A percentile compares a stretch with the other conserved stretches of the same genome.
Evolutionary conservation across 2,329 filamentous ascomycete genomes (phyloP).

Genomic region (Ilyonectria mors-panacis): DNA sequence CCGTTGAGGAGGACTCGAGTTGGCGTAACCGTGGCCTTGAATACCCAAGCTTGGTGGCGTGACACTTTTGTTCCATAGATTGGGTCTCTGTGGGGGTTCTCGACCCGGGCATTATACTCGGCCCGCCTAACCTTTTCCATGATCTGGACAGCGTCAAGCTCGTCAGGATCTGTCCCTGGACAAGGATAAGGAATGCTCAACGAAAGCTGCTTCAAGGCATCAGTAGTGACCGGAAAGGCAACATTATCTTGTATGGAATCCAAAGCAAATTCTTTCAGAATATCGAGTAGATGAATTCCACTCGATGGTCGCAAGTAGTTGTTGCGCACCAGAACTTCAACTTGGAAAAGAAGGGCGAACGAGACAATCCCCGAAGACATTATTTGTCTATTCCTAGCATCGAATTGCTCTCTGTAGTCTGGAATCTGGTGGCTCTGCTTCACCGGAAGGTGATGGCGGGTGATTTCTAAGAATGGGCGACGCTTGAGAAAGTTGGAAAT

Average conservation of each 20-base stretch:
- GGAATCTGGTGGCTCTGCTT: conserved; percentile 1
- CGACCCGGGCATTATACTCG: conserved; percentile 55
- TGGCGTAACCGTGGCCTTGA: conserved; percentile 73
- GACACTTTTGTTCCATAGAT: conserved; percentile 48
- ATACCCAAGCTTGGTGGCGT: conserved; percentile 64
- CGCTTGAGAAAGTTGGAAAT: conserved; percentile 40
- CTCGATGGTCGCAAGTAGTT: conserved; percentile 71
- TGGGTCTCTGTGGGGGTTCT: conserved; percentile 42
- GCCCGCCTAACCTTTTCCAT: conserved; percentile 56
- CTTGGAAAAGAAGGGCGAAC: conserved; percentile 72
- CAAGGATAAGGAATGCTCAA: conserved; percentile 68
- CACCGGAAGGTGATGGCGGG: conserved; percentile 42
- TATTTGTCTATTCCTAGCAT: conserved; percentile 31
- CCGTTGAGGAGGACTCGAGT: conserved; percentile 70
- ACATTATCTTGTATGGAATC: conserved; percentile 43
- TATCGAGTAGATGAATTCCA: conserved; percentile 62
- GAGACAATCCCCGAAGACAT: conserved; percentile 50
- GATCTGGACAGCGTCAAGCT: conserved; percentile 59
- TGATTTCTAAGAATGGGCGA: conserved; percentile 45
- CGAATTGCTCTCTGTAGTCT: conserved; percentile 42
- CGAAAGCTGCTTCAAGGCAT: conserved; percentile 68
- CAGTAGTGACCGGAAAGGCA: conserved; percentile 61
- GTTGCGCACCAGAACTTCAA: conserved; percentile 75
- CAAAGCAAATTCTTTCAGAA: conserved; percentile 55
- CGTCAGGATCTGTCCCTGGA: conserved; percentile 62